phyloP scores from a whole-genome alignment of 352 stramenopile genomes.

The Vaucheria bursata region DNA sequence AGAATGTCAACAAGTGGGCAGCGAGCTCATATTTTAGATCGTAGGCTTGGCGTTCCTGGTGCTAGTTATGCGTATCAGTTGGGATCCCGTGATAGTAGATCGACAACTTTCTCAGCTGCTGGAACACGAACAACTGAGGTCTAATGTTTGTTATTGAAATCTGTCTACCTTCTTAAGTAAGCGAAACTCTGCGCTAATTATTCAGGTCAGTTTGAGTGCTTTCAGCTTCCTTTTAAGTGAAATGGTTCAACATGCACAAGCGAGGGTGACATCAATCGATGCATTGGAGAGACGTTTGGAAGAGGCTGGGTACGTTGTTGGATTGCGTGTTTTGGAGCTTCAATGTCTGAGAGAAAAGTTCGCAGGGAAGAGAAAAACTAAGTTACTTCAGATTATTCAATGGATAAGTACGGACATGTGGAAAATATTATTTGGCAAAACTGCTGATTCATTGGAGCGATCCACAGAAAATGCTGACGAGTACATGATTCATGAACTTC shows the following conservation, averaged over 20 bases:
- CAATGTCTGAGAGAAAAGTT: conserved; percentile 70
- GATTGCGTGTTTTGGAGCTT: conserved; percentile 85
- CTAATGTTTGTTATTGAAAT: neutral
- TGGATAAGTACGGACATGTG: conserved; percentile 10
- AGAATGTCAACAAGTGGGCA: neutral
- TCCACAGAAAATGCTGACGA: conserved; percentile 94
- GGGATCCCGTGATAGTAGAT: too few species aligned
- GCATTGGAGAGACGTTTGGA: conserved; percentile 88
- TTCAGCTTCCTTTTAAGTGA: conserved; percentile 96
- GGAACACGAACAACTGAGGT: conserved; percentile 2
- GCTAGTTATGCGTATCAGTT: neutral
- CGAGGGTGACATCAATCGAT: conserved; percentile 83
- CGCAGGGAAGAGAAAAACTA: conserved; percentile 62
- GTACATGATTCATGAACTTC: conserved; percentile 89
- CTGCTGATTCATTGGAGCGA: conserved; percentile 85
- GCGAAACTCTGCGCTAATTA: neutral
- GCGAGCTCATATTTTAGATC: conserved; percentile 36
- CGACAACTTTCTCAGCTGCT: neutral
- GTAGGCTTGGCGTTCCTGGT: conserved; percentile 25
- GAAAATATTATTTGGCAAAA: conserved; percentile 82
- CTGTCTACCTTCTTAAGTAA: neutral
- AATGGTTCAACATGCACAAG: conserved; percentile 95
- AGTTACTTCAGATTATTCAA: conserved; percentile 66
- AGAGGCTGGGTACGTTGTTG: conserved; percentile 84
- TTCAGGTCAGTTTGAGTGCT: conserved; percentile 75